Evolutionary conservation across 257 asterid genomes (phyloP).

Genomic region (Petunia axillaris): DNA sequence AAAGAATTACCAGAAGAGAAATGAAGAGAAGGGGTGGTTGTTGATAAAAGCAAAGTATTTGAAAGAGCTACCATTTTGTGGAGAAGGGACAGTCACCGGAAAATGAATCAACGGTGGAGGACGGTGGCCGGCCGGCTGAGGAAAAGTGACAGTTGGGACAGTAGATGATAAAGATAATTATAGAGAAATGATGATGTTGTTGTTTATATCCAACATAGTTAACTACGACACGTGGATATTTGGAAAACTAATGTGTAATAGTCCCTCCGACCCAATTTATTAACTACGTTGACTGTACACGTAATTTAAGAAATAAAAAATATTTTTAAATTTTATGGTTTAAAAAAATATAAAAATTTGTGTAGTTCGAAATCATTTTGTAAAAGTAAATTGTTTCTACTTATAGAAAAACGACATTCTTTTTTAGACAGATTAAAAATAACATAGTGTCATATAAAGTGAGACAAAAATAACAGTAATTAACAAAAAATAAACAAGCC

Average conservation of each 20-base stretch:
- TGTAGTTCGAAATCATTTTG: no score
- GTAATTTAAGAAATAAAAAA: no score
- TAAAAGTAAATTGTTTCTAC: no score
- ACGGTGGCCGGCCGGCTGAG: background rate
- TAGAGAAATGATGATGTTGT: background rate
- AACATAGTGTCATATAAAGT: no score
- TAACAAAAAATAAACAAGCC: no score
- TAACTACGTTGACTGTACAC: no score
- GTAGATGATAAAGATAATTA: background rate
- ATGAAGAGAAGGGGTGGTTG: background rate
- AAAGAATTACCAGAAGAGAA: constrained; percentile 21
- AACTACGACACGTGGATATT: constrained; percentile 5
- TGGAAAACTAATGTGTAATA: background rate
- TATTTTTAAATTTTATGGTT: no score
- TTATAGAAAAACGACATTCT: no score
- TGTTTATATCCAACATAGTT: background rate
- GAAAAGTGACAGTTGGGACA: background rate
- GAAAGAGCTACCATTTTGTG: constrained; percentile 11
- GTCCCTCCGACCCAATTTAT: no score
- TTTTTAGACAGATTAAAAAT: no score
- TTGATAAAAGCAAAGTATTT: constrained; percentile 15
- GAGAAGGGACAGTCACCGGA: background rate
- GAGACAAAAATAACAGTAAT: no score
- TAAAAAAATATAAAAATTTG: no score
- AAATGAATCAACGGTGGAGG: background rate